These are phyloP conservation scores for Panicum hallii DNA, from an alignment of 202 grass and related monocot genomes.

Conservation along the genomic window DNA sequence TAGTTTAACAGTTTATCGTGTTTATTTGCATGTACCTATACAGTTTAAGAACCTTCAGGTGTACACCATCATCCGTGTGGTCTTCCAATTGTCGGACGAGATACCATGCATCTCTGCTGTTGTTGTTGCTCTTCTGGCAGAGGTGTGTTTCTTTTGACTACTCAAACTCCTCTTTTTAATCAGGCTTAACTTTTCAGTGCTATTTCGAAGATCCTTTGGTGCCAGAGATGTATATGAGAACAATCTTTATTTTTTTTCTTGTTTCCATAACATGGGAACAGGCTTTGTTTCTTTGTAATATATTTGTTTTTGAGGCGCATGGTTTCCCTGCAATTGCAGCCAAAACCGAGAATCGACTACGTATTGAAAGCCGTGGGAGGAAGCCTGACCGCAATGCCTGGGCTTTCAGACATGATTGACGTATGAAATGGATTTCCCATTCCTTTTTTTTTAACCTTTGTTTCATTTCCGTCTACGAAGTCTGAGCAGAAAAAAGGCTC, in stretches of 20 bases:
- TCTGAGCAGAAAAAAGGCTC: neutral
- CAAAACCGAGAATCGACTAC: conserved; percentile 96
- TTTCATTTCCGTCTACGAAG: neutral
- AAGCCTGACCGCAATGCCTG: conserved; percentile 94
- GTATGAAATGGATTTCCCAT: conserved; percentile 48
- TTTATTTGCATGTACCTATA: conserved; percentile 27
- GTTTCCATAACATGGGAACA: neutral
- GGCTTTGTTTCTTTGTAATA: neutral
- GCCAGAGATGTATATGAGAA: neutral
- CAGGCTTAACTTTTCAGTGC: neutral
- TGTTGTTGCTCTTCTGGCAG: conserved; percentile 87
- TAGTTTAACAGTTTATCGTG: neutral
- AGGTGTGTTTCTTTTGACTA: conserved; percentile 53
- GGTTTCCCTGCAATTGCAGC: conserved; percentile 56
- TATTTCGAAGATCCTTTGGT: neutral
- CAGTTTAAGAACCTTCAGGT: conserved; percentile 96
- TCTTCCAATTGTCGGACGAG: conserved; percentile 94
- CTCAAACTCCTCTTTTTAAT: neutral
- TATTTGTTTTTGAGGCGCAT: neutral
- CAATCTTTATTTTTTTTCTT: neutral
- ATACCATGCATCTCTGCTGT: conserved; percentile 96
- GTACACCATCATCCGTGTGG: conserved; percentile 83
- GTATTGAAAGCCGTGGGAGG: conserved; percentile 92
- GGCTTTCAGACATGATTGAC: conserved; percentile 97
- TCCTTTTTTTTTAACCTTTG: neutral